These are phyloP conservation scores for Ceratobasidium sp. DNA, from an alignment of 1,284 basidiomycete genomes.

Conservation along the genomic window DNA sequence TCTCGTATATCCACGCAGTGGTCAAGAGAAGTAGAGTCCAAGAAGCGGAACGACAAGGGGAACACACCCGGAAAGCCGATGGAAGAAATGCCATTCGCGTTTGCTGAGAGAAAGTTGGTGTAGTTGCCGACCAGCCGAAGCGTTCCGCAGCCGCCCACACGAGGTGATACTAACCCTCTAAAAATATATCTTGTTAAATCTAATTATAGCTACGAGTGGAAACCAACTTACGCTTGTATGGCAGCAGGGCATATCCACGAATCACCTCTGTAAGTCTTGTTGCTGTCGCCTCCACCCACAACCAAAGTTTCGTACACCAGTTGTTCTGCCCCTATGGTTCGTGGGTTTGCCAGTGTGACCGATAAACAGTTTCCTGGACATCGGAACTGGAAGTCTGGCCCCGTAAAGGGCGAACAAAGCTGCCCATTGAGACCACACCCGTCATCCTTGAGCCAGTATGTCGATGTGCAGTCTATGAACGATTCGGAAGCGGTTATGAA, in stretches of 20 bases:
- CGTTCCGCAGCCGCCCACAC: slow-evolving; percentile 82
- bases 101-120: slow-evolving; percentile 72
- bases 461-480: slow-evolving; percentile 75
- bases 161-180: slow-evolving; percentile 76
- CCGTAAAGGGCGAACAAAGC: slow-evolving; percentile 75
- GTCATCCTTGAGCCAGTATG: slow-evolving; percentile 77
- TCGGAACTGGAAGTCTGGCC: slow-evolving; percentile 76
- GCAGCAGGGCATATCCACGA: slow-evolving; percentile 89
- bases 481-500: slow-evolving; percentile 74
- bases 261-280: slow-evolving; percentile 83
- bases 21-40: slow-evolving; percentile 59
- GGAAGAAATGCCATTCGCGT: slow-evolving; percentile 75
- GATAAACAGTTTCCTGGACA: slow-evolving; percentile 82
- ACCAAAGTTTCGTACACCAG: slow-evolving; percentile 80
- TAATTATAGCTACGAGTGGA: neutral
- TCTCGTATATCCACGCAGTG: slow-evolving; percentile 79
- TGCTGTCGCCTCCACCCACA: slow-evolving; percentile 82
- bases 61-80: slow-evolving; percentile 82
- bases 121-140: slow-evolving; percentile 78
- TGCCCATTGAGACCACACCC: slow-evolving; percentile 83
- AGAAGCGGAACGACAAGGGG: slow-evolving; percentile 70
- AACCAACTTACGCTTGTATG: slow-evolving; percentile 76
- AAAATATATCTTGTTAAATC: slow-evolving; percentile 1
- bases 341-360: slow-evolving; percentile 79
- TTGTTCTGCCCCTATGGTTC: slow-evolving; percentile 78